Percentiles rank a stretch among this genome's conserved stretches.
Evolutionary conservation across 2,329 filamentous ascomycete genomes (phyloP).

Genomic region (Alternaria dauci): DNA sequence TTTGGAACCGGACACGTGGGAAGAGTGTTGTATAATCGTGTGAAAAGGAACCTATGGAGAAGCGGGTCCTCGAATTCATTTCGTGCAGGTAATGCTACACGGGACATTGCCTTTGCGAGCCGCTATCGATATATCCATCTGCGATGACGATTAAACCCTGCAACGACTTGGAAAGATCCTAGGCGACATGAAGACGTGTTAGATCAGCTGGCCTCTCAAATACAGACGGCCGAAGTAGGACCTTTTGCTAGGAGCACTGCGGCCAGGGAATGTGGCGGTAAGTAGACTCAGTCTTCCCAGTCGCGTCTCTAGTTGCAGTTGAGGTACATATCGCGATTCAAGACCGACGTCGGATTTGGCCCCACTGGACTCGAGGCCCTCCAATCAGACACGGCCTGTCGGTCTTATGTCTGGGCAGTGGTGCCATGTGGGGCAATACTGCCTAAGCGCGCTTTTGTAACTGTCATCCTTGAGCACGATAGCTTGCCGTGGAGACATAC

Average conservation of each 20-base stretch:
- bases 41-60: slow-evolving; percentile 3
- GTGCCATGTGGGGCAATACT: slow-evolving; percentile 2
- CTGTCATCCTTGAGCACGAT: slow-evolving; percentile 1
- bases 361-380: neutral
- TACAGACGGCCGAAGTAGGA: slow-evolving; percentile 2
- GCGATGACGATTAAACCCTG: slow-evolving; percentile 7
- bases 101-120: neutral
- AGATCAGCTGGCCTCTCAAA: slow-evolving; percentile 1
- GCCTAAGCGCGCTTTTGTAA: slow-evolving; percentile 12
- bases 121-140: slow-evolving; percentile 1
- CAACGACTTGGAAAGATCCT: neutral
- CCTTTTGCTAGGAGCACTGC: neutral
- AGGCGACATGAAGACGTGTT: neutral
- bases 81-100: neutral
- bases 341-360: slow-evolving; percentile 16
- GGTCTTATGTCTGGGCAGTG: neutral
- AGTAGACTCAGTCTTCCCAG: neutral
- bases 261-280: neutral
- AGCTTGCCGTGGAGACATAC: slow-evolving; percentile 1
- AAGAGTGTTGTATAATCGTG: neutral
- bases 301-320: slow-evolving; percentile 8
- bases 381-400: slow-evolving; percentile 6
- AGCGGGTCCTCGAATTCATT: neutral
- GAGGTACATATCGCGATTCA: slow-evolving; percentile 13
- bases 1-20: slow-evolving; percentile 1